phyloP scores from a whole-genome alignment of 2,329 filamentous ascomycete species.

The Sporothrix inflata region DNA sequence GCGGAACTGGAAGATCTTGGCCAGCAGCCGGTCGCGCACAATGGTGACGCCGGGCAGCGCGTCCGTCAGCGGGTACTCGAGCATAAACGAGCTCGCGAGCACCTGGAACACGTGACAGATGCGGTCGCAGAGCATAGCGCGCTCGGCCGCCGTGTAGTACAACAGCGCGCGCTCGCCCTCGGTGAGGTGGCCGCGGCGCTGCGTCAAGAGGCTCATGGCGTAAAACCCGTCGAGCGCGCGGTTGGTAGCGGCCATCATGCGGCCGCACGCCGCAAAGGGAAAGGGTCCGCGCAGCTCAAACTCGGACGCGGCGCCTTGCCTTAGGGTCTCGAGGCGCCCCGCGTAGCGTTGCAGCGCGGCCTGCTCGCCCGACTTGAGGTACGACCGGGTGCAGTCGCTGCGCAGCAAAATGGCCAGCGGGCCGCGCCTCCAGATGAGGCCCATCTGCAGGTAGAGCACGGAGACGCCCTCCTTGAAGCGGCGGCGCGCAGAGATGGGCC shows the following conservation, averaged over 20 bases:
- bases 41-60: constrained; percentile 82
- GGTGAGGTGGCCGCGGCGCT: constrained; percentile 74
- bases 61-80: constrained; percentile 91
- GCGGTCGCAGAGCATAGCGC: constrained; percentile 78
- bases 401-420: constrained; percentile 75
- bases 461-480: constrained; percentile 90
- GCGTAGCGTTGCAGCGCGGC: constrained; percentile 81
- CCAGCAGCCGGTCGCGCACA: constrained; percentile 78
- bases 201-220: constrained; percentile 90
- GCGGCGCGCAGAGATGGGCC: constrained; percentile 86
- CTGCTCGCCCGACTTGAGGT: constrained; percentile 88
- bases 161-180: constrained; percentile 82
- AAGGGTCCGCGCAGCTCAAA: constrained; percentile 90
- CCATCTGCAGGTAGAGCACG: constrained; percentile 91
- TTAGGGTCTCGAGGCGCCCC: constrained; percentile 72
- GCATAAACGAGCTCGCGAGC: constrained; percentile 87
- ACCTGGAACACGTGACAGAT: constrained; percentile 89
- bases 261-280: constrained; percentile 70
- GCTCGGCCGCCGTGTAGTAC: constrained; percentile 76
- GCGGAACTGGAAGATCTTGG: constrained; percentile 85
- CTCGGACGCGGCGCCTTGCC: constrained; percentile 75
- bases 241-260: constrained; percentile 77
- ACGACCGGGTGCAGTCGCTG: constrained; percentile 62
- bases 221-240: constrained; percentile 92
- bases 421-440: constrained; percentile 93